Evolutionary conservation across 495 filamentous ascomycete genomes (phyloP).

Genomic region (Lasiosphaeria ovina): DNA sequence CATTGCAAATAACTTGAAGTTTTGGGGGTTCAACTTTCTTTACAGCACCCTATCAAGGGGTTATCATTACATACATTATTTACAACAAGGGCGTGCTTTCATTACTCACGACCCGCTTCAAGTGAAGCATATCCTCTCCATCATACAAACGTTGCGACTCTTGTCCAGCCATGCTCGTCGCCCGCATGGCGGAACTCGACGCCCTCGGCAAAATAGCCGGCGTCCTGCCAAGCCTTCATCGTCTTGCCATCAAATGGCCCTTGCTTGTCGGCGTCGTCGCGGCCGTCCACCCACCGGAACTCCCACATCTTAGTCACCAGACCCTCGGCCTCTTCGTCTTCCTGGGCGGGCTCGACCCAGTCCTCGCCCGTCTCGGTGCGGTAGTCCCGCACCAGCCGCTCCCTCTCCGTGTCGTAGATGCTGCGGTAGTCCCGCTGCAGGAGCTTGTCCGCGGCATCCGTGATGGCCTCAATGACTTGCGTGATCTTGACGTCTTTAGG

Average conservation of each 20-base stretch:
- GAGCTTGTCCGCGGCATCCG: slow-evolving; percentile 82
- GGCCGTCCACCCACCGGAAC: slow-evolving; percentile 83
- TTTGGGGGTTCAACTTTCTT: too few relatives aligned
- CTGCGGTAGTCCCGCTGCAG: slow-evolving; percentile 77
- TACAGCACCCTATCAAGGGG: too few relatives aligned
- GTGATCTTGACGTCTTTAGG: slow-evolving; percentile 67
- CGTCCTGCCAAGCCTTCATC: slow-evolving; percentile 85
- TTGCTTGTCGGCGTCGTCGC: slow-evolving; percentile 76
- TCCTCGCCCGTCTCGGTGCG: slow-evolving; percentile 82
- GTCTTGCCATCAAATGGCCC: slow-evolving; percentile 81
- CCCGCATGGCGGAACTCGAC: slow-evolving; percentile 77
- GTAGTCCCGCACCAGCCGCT: slow-evolving; percentile 78
- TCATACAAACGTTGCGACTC: slow-evolving; percentile 61
- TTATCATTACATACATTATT: too few relatives aligned
- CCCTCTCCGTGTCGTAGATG: slow-evolving; percentile 87
- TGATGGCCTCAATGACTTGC: slow-evolving; percentile 75
- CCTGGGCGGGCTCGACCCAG: slow-evolving; percentile 64
- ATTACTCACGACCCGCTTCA: too few relatives aligned
- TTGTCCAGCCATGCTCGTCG: slow-evolving; percentile 59
- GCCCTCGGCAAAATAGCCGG: slow-evolving; percentile 91
- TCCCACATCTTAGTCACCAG: slow-evolving; percentile 67
- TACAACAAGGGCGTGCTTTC: too few relatives aligned
- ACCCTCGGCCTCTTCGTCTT: slow-evolving; percentile 24
- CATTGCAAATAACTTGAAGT: too few relatives aligned
- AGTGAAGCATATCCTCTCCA: neutral